Percentiles rank a stretch among this genome's conserved stretches.
Evolutionary conservation across 225 moss, liverwort and hornwort species (phyloP).

Genomic region (Rhytidiadelphus loreus): DNA sequence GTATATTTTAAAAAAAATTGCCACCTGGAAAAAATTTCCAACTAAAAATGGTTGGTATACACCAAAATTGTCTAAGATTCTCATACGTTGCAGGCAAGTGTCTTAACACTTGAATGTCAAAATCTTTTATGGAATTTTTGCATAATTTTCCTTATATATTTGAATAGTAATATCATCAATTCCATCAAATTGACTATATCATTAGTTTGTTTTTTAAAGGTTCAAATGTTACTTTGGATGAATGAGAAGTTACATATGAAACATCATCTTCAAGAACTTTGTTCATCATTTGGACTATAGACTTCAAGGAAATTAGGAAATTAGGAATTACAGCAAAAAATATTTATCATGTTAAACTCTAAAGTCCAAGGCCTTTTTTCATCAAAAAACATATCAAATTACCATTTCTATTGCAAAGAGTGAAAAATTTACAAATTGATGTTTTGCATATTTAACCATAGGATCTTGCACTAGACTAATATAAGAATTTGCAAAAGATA

Average conservation of each 20-base stretch:
- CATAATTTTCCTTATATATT: not conserved
- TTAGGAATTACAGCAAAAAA: not conserved
- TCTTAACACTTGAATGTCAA: not conserved
- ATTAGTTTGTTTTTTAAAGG: not conserved
- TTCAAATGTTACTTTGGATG: not conserved
- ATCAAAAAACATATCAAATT: not conserved
- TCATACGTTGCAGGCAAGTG: not conserved
- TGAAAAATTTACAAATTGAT: not conserved
- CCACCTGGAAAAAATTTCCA: not conserved
- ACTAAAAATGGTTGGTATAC: not conserved
- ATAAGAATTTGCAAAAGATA: not conserved
- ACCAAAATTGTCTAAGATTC: not conserved
- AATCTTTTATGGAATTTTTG: not conserved
- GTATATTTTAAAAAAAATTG: too few species aligned
- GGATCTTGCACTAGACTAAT: not conserved
- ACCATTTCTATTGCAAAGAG: not conserved
- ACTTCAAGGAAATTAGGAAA: not conserved
- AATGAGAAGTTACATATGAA: not conserved
- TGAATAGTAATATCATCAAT: not conserved
- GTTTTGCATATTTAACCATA: not conserved
- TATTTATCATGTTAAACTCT: not conserved
- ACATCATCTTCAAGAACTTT: not conserved
- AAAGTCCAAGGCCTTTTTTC: not conserved
- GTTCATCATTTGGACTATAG: not conserved
- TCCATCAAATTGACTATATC: not conserved